Base-by-base conservation (phyloP, 73 alveolate species). In the Symbiodinium natans region DNA sequence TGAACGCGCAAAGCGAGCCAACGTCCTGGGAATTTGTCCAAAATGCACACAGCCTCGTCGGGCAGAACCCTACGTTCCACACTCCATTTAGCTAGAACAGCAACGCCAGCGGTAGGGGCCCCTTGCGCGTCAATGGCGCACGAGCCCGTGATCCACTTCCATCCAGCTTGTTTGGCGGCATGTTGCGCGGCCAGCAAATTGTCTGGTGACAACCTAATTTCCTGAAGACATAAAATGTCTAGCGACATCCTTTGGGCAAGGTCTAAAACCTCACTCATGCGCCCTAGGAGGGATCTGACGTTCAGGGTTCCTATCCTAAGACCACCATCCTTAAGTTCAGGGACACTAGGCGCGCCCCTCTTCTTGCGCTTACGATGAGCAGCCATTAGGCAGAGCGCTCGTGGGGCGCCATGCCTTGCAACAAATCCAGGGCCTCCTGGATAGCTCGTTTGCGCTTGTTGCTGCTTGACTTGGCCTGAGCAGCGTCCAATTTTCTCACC, bases 81-180 rank as follows among this genome's bases (percentile, higher is more conserved):
- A 13, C 36, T 54, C 92, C 92, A 83, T 23, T 29, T 25, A 46
- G 74, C 10, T 11, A 83, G 34, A 2, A 83, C 48, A 0, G 80
- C 92, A 1, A 83, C 92, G 36, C 92, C 92, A 2, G 74, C 74
- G 4, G 43, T 83, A 8, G 92, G 92, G 5, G 92, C 92, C 10
- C 92, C 92, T 6, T 41, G 80, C 27, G 33, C 1, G 46, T 83
- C 46, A 5, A 43, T 6, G 46, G 92, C 92, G 56, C 92, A 83
- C 29, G 92, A 41, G 43, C 92, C 46, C 1, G 46, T 21, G 15
- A 83, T 3, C n/a, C 46, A 83, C 13, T 19, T 25, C 92, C 92
- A 83, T 2, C 92, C 92, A 3, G 33, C 23, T 6, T 27, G 74
- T 4, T 46, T 42, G 43, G 92, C 92, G 31, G 92, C 92, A 43